phyloP scores from a whole-genome alignment of 345 rosid genomes.

The Sisymbrium altissimum region DNA sequence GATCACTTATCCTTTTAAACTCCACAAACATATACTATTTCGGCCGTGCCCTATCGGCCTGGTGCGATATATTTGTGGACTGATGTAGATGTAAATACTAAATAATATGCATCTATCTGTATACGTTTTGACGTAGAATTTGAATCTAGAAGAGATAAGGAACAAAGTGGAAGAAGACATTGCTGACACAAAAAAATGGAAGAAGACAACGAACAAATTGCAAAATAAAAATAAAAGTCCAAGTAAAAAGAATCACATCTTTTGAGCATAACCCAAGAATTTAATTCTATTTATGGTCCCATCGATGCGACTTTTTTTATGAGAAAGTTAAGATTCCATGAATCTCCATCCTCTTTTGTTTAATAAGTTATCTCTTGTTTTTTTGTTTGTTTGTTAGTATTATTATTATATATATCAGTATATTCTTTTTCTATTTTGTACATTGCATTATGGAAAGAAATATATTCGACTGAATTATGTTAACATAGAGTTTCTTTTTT shows the following conservation, averaged over 20 bases:
- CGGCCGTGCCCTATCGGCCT: neutral
- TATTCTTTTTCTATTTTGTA: neutral
- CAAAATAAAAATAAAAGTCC: neutral
- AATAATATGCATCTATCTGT: neutral
- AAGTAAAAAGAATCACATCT: slow-evolving; percentile 27
- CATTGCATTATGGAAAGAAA: neutral
- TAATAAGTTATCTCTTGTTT: neutral
- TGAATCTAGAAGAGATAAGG: slow-evolving; percentile 3
- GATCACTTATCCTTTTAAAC: too few relatives aligned
- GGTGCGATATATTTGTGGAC: neutral
- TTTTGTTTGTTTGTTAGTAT: neutral
- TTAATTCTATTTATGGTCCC: slow-evolving; percentile 9
- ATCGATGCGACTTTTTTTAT: slow-evolving; percentile 12
- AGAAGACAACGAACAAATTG: slow-evolving; percentile 26
- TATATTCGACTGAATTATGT: neutral
- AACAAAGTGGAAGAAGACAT: slow-evolving; percentile 25
- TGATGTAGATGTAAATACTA: neutral
- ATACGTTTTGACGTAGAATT: neutral
- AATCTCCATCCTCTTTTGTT: slow-evolving; percentile 28
- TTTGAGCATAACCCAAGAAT: neutral
- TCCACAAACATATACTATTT: too few relatives aligned
- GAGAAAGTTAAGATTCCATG: slow-evolving; percentile 21
- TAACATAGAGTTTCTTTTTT: neutral
- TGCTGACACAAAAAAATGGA: too few relatives aligned
- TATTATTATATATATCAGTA: neutral